These are phyloP conservation scores for Dactylellina drechsleri DNA, from an alignment of 2,329 filamentous ascomycete genomes.

Conservation along the genomic window DNA sequence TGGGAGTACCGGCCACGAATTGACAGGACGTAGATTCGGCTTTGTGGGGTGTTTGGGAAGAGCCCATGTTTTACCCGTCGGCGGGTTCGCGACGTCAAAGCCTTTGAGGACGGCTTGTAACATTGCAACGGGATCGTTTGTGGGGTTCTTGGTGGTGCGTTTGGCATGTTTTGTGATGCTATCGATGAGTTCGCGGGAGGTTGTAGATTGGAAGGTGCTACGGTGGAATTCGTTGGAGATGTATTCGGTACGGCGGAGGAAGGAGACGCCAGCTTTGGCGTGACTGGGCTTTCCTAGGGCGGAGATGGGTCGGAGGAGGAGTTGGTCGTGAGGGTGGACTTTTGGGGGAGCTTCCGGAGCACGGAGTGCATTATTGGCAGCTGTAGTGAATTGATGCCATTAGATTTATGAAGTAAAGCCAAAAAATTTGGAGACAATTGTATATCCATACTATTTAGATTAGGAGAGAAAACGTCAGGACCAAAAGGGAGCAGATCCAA, in stretches of 20 bases:
- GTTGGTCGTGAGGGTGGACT: constrained; percentile 83
- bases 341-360: constrained; percentile 76
- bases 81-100: constrained; percentile 69
- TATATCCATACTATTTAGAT: constrained; percentile 59
- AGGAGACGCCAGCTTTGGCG: constrained; percentile 76
- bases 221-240: constrained; percentile 72
- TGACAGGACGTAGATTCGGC: constrained; percentile 67
- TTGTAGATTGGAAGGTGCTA: constrained; percentile 66
- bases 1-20: constrained; percentile 71
- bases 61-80: constrained; percentile 57
- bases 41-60: constrained; percentile 59
- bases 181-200: constrained; percentile 66
- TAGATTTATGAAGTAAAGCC: constrained; percentile 43
- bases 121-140: constrained; percentile 67
- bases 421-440: constrained; percentile 53
- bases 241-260: constrained; percentile 95
- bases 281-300: constrained; percentile 85
- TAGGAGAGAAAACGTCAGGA: constrained; percentile 30
- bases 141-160: constrained; percentile 60
- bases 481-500: constrained; percentile 79
- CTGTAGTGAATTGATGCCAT: constrained; percentile 29
- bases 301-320: constrained; percentile 82
- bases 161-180: constrained; percentile 64
- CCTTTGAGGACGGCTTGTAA: constrained; percentile 66
- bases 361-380: constrained; percentile 75